Evolutionary conservation across 2,329 filamentous ascomycete species (phyloP), one percentile per base, ranked within the genome.

Genomic region (Penicillium sp.): DNA sequence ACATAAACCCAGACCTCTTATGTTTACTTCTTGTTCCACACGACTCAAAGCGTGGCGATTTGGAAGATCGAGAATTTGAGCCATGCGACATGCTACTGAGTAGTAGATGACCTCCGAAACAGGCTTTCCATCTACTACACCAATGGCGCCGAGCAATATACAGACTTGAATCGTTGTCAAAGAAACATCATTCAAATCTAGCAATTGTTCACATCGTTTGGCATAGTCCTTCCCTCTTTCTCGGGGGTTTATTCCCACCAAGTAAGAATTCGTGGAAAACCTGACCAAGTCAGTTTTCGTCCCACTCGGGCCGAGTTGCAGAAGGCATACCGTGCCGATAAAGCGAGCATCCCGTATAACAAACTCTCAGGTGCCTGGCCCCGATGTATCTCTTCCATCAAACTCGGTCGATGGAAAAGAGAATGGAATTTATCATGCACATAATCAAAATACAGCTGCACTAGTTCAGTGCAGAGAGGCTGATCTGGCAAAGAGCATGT

Each of bases 101-200:
- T 76, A 76, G 55, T 71, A 76, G 14, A 78, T 59, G 0, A 71
- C 67, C 47, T 77, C 76, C 7, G 55, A 38, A 1, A 51, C 55
- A 0, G 72, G 62, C 1, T 64, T 65, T 6, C 70, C 65, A 14
- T 76, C 62, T 1, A 69, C 68, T 14, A 76, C 70, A 4, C 67
- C 70, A 39, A 70, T 67, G 3, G 70, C 70, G 2, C 71, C 75
- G 0, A 77, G 58, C 6, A 78, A 58, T 5, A 78, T 68, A 39
- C 72, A 74, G 5, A 72, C 72, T 57, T 77, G 76, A 9, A 76
- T 63, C 1, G 71, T 76, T 2, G 49, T 62, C 16, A 76, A 50
- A 4, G 69, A 71, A 14, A 76, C 65, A n/a, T 72, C 63, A 7
- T 71, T 69, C 23, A 76, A 55, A 47, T 74, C 62, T 7, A 75